phyloP scores from a whole-genome alignment of 1,284 basidiomycete species.

The Malassezia japonica region DNA sequence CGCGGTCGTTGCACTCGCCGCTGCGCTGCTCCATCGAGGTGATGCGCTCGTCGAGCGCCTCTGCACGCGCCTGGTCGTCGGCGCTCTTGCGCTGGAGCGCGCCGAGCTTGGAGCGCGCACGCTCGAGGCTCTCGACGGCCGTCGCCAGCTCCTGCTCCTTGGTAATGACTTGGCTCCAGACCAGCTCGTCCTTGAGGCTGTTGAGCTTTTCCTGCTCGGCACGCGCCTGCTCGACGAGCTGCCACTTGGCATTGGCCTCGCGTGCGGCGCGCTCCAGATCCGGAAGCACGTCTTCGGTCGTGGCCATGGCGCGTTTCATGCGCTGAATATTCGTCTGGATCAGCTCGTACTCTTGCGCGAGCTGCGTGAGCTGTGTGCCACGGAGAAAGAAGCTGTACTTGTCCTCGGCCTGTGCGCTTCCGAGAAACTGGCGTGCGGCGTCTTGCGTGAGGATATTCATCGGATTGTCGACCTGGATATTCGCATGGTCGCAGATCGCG shows the following conservation, averaged over 20 bases:
- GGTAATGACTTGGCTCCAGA: slow-evolving; percentile 74
- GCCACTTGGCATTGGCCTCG: slow-evolving; percentile 59
- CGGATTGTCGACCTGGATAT: slow-evolving; percentile 92
- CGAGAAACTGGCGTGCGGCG: slow-evolving; percentile 71
- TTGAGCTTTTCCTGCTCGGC: slow-evolving; percentile 62
- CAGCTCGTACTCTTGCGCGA: slow-evolving; percentile 73
- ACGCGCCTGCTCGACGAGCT: slow-evolving; percentile 64
- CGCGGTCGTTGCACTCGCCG: slow-evolving; percentile 17
- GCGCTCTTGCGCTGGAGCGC: slow-evolving; percentile 20
- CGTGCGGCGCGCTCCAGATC: slow-evolving; percentile 60
- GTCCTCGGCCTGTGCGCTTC: slow-evolving; percentile 68
- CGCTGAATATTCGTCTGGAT: slow-evolving; percentile 52
- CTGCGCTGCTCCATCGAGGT: slow-evolving; percentile 34
- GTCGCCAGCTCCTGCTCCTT: slow-evolving; percentile 54
- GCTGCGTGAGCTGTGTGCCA: slow-evolving; percentile 81
- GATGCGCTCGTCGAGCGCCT: slow-evolving; percentile 20
- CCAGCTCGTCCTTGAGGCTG: slow-evolving; percentile 67
- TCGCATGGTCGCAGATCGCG: slow-evolving; percentile 85
- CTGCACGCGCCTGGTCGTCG: slow-evolving; percentile 17
- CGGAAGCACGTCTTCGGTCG: slow-evolving; percentile 59
- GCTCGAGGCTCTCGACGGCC: slow-evolving; percentile 22
- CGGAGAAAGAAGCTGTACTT: slow-evolving; percentile 86
- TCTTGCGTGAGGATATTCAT: slow-evolving; percentile 64
- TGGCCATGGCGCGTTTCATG: slow-evolving; percentile 29
- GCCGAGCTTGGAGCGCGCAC: slow-evolving; percentile 19